phyloP scores from a whole-genome alignment of 2,329 filamentous ascomycete genomes.

The Nothopassalora personata region DNA sequence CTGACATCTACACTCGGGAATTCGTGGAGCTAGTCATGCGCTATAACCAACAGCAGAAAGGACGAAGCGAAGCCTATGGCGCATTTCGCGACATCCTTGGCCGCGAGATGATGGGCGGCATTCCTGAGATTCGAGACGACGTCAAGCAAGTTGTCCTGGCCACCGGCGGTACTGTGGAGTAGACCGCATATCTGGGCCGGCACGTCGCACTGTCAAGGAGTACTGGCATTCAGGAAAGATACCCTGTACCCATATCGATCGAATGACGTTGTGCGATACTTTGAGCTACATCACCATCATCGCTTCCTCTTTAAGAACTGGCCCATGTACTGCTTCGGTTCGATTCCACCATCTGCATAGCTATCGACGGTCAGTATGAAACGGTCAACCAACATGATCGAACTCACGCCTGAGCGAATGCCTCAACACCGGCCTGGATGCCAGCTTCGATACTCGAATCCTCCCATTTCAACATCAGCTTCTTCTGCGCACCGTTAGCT shows the following conservation, averaged over 20 bases:
- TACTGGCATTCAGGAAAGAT: not conserved
- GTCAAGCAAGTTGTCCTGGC: constrained; percentile 47
- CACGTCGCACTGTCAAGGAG: not conserved
- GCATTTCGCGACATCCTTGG: constrained; percentile 55
- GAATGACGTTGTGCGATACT: not conserved
- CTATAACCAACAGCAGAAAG: constrained; percentile 58
- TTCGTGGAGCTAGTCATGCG: constrained; percentile 60
- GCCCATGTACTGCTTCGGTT: constrained; percentile 19
- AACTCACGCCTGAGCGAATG: constrained; percentile 18
- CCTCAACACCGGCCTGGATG: constrained; percentile 23
- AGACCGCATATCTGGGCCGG: not conserved
- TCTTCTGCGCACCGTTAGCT: constrained; percentile 24
- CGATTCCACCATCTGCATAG: constrained; percentile 22
- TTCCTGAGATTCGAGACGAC: constrained; percentile 52
- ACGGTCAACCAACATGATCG: not conserved
- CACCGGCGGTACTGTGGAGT: constrained; percentile 33
- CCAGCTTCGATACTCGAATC: constrained; percentile 20
- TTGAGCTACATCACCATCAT: not conserved
- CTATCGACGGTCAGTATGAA: not conserved
- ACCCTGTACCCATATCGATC: not conserved
- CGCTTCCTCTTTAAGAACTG: constrained; percentile 18
- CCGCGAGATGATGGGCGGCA: constrained; percentile 52
- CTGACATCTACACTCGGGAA: constrained; percentile 62
- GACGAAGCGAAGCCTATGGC: constrained; percentile 55
- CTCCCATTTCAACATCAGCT: constrained; percentile 26